These are phyloP conservation scores for Bassia scoparia DNA, from an alignment of 148 eudicot genomes.

Conservation along the genomic window DNA sequence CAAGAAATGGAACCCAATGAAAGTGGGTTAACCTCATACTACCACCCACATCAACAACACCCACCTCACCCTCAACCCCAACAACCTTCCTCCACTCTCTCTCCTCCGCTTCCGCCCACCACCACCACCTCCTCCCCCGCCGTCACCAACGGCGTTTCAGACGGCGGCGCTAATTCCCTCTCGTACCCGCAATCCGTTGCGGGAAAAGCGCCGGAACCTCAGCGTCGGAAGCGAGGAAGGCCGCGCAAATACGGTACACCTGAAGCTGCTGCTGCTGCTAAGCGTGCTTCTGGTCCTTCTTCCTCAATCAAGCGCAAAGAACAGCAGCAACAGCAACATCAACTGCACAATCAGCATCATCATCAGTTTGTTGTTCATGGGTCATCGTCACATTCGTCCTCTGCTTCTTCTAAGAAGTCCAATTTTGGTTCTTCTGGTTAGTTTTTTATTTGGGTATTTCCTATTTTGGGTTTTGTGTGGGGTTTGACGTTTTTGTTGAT, in stretches of 20 bases:
- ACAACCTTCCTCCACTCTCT: background rate
- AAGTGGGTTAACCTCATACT: slow-evolving; percentile 50
- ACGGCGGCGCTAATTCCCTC: background rate
- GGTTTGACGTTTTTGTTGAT: background rate
- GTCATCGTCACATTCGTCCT: slow-evolving; percentile 20
- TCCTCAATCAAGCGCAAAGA: slow-evolving; percentile 35
- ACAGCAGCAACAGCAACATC: slow-evolving; percentile 10
- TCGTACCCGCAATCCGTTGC: slow-evolving; percentile 25
- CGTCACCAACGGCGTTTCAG: slow-evolving; percentile 4
- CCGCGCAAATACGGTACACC: slow-evolving; percentile 78
- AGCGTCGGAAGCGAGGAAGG: slow-evolving; percentile 55
- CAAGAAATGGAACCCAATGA: slow-evolving; percentile 48
- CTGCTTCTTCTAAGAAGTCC: slow-evolving; percentile 44
- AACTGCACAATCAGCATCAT: background rate
- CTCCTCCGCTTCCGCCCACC: background rate
- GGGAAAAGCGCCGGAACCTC: slow-evolving; percentile 45
- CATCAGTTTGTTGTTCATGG: slow-evolving; percentile 20
- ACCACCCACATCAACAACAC: slow-evolving; percentile 36
- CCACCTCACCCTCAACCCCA: slow-evolving; percentile 20
- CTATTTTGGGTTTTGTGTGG: background rate
- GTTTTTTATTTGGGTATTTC: background rate
- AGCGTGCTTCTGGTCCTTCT: slow-evolving; percentile 37
- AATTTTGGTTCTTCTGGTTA: slow-evolving; percentile 40
- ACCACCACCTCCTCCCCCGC: background rate
- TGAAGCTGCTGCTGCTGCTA: slow-evolving; percentile 74